Conservation (phyloP, 2,329 filamentous ascomycete species). For the Aspergillus sp. region DNA sequence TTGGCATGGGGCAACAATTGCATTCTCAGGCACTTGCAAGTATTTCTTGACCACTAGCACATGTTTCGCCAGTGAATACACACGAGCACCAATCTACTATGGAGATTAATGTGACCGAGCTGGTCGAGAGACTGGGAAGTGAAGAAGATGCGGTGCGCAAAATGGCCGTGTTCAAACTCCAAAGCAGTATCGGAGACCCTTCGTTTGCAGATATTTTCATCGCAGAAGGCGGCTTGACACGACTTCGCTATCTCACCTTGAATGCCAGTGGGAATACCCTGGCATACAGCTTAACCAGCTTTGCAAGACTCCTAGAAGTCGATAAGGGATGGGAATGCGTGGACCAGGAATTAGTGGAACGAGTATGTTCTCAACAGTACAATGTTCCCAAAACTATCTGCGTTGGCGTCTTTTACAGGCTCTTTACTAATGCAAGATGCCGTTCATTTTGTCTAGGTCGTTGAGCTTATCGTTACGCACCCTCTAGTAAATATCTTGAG, state of each 20-base stretch:
- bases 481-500: conserved; percentile 96
- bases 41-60: background rate
- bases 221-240: conserved; percentile 76
- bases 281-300: conserved; percentile 88
- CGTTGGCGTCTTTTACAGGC: background rate
- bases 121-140: conserved; percentile 59
- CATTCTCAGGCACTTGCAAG: background rate
- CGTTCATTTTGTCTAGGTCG: conserved; percentile 55
- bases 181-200: conserved; percentile 91
- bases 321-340: conserved; percentile 92
- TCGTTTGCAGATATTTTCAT: conserved; percentile 97
- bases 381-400: background rate
- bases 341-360: conserved; percentile 55
- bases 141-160: conserved; percentile 89
- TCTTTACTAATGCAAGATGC: background rate
- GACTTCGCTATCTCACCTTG: conserved; percentile 80
- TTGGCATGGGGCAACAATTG: background rate
- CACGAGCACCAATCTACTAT: conserved; percentile 31
- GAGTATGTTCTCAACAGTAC: conserved; percentile 47
- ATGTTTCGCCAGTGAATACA: background rate
- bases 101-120: conserved; percentile 57
- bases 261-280: conserved; percentile 87
- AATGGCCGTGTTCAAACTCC: conserved; percentile 98
- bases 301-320: conserved; percentile 84
- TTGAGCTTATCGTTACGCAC: conserved; percentile 91